Evolutionary conservation across 2,329 filamentous ascomycete genomes (phyloP), one percentile per base, ranked within the genome.

Genomic region (Aspergillus sp.): DNA sequence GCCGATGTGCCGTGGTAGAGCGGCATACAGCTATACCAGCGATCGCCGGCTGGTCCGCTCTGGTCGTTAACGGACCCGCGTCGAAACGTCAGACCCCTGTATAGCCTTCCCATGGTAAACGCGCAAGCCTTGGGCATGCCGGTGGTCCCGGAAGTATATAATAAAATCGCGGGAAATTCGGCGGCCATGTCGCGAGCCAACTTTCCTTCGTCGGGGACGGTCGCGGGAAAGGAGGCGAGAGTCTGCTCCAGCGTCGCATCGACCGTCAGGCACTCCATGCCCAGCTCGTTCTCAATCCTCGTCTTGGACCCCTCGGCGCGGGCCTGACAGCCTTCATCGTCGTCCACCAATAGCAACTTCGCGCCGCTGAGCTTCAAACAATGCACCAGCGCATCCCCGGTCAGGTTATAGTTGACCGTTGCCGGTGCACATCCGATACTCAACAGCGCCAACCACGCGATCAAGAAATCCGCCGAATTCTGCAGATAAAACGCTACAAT

Each of bases 61-160:
- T 57, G 67, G 36, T 75, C 71, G 9, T 61, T 55, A 52, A 75
- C 66, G 6, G 69, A 64, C 18, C 75, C 70, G 6, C 59, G 51
- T 2, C 80, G 76, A 1, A 76, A 65, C 12, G 67, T 66, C 2
- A 76, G 73, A 9, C 80, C 64, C 0, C 65, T 68, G 52, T 79
- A 78, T 6, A 82, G 69, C 49, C 82, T 79, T 2, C 78, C 73
- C 9, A 83, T 81, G 18, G 84, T 84, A 65, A 90, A 86, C 0
- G 82, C 73, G 65, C 87, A 88, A 1, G 86, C 90, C 72, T 93
- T 93, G 11, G 90, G 89, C 64, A 90, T 74, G 2, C 90, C 90
- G 0, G 90, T 92, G 0, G 90, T 92, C 39, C 90, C 90, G 62
- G 87, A 88, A 0, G 90, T 93, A 71, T 91, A 92, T 65, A 92